A percentile compares a stretch with the other conserved stretches of the same genome.
Conservation (phyloP, 2,329 filamentous ascomycete species). For the Trichoderma sp. region DNA sequence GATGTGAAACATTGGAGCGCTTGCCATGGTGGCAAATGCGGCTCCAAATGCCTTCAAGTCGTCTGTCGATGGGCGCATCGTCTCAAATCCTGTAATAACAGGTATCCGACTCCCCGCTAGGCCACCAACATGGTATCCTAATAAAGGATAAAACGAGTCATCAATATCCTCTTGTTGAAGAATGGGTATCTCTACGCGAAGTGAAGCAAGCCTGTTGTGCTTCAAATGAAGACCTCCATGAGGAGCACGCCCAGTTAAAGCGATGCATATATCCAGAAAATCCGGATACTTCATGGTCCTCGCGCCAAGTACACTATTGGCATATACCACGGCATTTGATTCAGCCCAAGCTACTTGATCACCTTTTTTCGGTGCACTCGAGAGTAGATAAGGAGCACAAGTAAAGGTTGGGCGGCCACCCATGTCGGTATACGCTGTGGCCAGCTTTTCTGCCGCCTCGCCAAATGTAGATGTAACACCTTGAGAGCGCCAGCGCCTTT, state of each 20-base stretch:
- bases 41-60: conserved; percentile 50
- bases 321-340: conserved; percentile 51
- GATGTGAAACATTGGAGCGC: conserved; percentile 52
- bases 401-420: conserved; percentile 48
- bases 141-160: conserved; percentile 45
- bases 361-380: conserved; percentile 36
- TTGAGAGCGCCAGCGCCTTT: conserved; percentile 44
- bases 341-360: conserved; percentile 51
- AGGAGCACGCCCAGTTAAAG: conserved; percentile 52
- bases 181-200: conserved; percentile 42
- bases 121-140: conserved; percentile 45
- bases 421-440: conserved; percentile 45
- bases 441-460: conserved; percentile 41
- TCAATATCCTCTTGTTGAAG: conserved; percentile 36
- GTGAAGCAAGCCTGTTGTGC: conserved; percentile 43
- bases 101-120: conserved; percentile 41
- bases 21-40: conserved; percentile 48
- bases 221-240: conserved; percentile 51
- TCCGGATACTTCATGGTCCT: conserved; percentile 52
- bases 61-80: conserved; percentile 32
- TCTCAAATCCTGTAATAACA: conserved; percentile 42
- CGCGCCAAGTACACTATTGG: conserved; percentile 51
- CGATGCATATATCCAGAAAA: conserved; percentile 49
- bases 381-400: conserved; percentile 49
- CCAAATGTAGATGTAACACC: conserved; percentile 41